These are phyloP conservation scores for Phytopythium kandeliae DNA, from an alignment of 352 stramenopile species.

Conservation along the genomic window DNA sequence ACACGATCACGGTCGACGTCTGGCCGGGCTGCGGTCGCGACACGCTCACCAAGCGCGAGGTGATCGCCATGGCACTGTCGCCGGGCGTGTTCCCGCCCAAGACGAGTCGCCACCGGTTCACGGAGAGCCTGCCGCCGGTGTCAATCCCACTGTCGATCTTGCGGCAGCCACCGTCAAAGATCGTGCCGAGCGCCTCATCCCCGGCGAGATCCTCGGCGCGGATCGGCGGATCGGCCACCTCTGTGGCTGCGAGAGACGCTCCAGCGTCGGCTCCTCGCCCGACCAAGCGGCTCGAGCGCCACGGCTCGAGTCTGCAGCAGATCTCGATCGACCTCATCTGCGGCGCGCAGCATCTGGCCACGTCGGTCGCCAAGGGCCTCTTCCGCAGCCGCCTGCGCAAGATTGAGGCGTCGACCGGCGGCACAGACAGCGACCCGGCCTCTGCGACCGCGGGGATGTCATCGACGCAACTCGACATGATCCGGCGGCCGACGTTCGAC, in stretches of 20 bases:
- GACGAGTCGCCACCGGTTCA: slow-evolving; percentile 81
- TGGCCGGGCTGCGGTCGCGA: slow-evolving; percentile 69
- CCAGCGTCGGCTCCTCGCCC: not conserved
- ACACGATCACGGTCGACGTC: slow-evolving; percentile 70
- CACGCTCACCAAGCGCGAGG: slow-evolving; percentile 67
- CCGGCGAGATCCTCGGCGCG: not conserved
- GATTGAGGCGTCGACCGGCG: slow-evolving; percentile 16
- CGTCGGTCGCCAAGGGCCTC: slow-evolving; percentile 61
- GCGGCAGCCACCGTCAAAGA: slow-evolving; percentile 49
- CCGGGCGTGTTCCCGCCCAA: slow-evolving; percentile 80
- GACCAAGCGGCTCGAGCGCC: slow-evolving; percentile 12
- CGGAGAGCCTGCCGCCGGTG: slow-evolving; percentile 72
- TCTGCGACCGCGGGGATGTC: not conserved
- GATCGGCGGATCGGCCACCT: not conserved
- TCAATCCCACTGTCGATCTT: slow-evolving; percentile 75
- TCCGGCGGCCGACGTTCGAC: slow-evolving; percentile 55
- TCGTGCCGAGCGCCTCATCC: slow-evolving; percentile 16
- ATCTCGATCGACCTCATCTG: slow-evolving; percentile 76
- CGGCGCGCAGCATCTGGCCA: slow-evolving; percentile 66
- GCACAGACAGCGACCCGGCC: not conserved
- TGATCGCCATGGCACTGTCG: slow-evolving; percentile 80
- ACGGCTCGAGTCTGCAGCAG: slow-evolving; percentile 39
- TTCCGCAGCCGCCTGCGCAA: slow-evolving; percentile 67
- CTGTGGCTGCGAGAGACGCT: not conserved
- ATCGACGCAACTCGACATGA: slow-evolving; percentile 62